Conservation (phyloP, 2,329 filamentous ascomycete genomes). For the Paraphoma chrysanthemicola region DNA sequence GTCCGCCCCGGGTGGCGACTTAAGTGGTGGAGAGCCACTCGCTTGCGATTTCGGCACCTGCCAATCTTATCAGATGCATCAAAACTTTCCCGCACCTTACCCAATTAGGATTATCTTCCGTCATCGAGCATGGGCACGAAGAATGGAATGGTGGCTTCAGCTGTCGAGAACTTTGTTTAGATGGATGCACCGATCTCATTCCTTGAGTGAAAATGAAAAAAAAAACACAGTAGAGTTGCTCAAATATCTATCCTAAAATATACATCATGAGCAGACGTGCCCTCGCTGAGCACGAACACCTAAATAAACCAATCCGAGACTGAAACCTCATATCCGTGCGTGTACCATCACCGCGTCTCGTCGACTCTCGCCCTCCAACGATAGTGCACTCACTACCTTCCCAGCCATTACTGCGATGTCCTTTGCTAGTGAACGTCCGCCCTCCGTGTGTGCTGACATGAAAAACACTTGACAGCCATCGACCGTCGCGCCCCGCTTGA, state of each 20-base stretch:
- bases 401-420: conserved; percentile 44
- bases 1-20: conserved; percentile 2
- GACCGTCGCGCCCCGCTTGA: conserved; percentile 43
- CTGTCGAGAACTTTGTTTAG: no score
- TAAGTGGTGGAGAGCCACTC: conserved; percentile 10
- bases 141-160: background rate
- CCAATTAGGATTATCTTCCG: background rate
- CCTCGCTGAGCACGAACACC: background rate
- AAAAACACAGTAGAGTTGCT: background rate
- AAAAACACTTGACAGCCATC: conserved; percentile 41
- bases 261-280: background rate
- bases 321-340: conserved; percentile 36
- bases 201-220: background rate
- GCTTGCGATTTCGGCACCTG: conserved; percentile 3
- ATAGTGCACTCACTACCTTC: conserved; percentile 37
- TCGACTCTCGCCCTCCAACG: conserved; percentile 17
- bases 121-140: background rate
- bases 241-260: background rate
- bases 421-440: conserved; percentile 44
- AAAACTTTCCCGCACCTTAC: conserved; percentile 1
- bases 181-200: background rate
- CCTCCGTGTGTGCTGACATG: conserved; percentile 40
- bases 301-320: no score
- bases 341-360: conserved; percentile 31
- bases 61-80: conserved; percentile 27